phyloP scores from a whole-genome alignment of 2,329 filamentous ascomycete genomes.

The Magnaporthiopsis poae region DNA sequence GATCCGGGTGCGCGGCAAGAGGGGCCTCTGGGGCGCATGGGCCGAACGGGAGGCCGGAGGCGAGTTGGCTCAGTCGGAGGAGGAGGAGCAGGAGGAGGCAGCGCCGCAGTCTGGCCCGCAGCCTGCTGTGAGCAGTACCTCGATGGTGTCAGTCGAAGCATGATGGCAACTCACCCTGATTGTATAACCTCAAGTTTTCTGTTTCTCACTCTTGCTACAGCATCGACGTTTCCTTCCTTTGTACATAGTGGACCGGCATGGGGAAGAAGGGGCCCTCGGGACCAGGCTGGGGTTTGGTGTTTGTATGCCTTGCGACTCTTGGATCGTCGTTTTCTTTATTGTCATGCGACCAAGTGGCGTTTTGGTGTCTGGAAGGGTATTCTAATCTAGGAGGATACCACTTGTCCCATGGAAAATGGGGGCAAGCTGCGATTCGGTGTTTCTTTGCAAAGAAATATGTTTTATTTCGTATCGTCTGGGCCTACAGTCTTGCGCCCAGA shows the following conservation, averaged over 20 bases:
- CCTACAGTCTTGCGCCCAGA: neutral
- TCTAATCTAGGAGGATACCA: constrained; percentile 3
- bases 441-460: neutral
- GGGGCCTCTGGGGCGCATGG: constrained; percentile 95
- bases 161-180: neutral
- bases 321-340: constrained; percentile 11
- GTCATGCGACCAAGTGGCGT: constrained; percentile 16
- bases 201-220: constrained; percentile 9
- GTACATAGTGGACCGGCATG: constrained; percentile 4
- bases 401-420: constrained; percentile 8
- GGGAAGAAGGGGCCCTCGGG: neutral
- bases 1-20: constrained; percentile 79
- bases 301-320: constrained; percentile 4
- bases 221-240: constrained; percentile 7
- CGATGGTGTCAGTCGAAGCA: constrained; percentile 5
- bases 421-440: constrained; percentile 5
- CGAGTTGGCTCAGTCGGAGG: constrained; percentile 30
- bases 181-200: neutral
- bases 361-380: constrained; percentile 14
- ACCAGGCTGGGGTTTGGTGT: constrained; percentile 10
- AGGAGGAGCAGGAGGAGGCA: neutral
- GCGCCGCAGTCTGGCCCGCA: neutral
- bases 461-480: neutral
- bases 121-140: constrained; percentile 3
- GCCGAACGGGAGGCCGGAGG: constrained; percentile 66